Conservation (phyloP, 1,284 basidiomycete species). For the Gomphus sp. region DNA sequence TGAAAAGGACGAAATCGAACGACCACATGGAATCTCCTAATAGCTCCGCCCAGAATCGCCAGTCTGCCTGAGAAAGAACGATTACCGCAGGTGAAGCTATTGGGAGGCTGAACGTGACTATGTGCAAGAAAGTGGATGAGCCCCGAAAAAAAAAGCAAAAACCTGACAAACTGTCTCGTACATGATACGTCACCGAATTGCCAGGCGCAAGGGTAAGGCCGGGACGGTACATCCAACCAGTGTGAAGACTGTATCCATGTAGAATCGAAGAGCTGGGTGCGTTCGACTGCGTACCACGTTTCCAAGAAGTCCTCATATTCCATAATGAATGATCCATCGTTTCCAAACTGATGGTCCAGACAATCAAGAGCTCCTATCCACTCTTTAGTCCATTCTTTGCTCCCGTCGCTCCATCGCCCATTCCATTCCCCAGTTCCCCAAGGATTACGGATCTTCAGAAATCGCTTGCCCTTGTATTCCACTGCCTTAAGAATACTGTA, state of each 20-base stretch:
- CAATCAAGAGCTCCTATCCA: constrained; percentile 32
- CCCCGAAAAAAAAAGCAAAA: neutral
- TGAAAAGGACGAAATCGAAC: constrained; percentile 41
- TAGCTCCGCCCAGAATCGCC: constrained; percentile 32
- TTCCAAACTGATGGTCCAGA: constrained; percentile 34
- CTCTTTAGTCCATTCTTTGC: constrained; percentile 41
- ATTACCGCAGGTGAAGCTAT: constrained; percentile 30
- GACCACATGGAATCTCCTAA: constrained; percentile 26
- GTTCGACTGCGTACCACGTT: constrained; percentile 35
- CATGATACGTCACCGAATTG: constrained; percentile 41
- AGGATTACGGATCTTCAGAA: constrained; percentile 44
- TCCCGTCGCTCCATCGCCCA: constrained; percentile 44
- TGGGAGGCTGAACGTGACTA: constrained; percentile 35
- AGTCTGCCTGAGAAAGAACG: constrained; percentile 39
- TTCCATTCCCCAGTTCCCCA: constrained; percentile 44
- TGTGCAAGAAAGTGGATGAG: neutral
- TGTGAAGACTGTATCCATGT: constrained; percentile 40
- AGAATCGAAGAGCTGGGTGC: constrained; percentile 37
- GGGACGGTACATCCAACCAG: constrained; percentile 33
- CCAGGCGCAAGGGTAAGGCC: constrained; percentile 30
- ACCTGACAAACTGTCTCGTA: constrained; percentile 18
- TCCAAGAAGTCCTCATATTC: constrained; percentile 44
- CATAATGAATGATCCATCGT: constrained; percentile 48
- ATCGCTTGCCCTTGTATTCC: constrained; percentile 37
- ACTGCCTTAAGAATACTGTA: constrained; percentile 44